Evolutionary conservation across 2,329 filamentous ascomycete species (phyloP), one percentile per base, ranked within the genome.

Genomic region (Verticillium isaacii): DNA sequence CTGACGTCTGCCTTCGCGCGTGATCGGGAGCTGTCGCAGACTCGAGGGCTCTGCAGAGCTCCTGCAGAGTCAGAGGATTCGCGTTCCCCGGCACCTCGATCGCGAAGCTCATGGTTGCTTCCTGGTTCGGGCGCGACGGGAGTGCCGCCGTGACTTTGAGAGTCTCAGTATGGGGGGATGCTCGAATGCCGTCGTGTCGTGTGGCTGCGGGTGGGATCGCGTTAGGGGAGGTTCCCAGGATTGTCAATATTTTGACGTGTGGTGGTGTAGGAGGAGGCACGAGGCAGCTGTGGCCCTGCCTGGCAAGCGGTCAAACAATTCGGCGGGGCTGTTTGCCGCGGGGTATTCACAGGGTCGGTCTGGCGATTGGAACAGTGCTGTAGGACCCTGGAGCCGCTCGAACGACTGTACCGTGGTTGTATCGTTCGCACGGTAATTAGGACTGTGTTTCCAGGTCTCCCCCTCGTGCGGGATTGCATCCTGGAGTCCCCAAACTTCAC

Each of bases 41-140:
- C 64, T 87, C 79, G 60, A 93, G 78, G 12, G 85, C 84, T 65
- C 85, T 84, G 70, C 85, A 87, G 32, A 93, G 82, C 71, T 88
- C 85, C 62, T 84, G 80, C 62, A 83, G 75, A 63, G 75, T 87
- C 65, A 93, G 79, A 60, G 90, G 90, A 67, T 83, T 92, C 55
- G 92, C 89, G 78, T 95, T 92, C 66, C 90, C 93, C 7, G 91
- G 85, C 63, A 92, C 87, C 78, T 96, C 92, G 71, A 96, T 87
- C 63, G 84, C 77, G 74, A 89, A 89, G 72, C 81, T 85, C 89
- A 92, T 92, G 70, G 63, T 72, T 62, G 39, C 62, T 56, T 19
- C 25, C 25, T 32, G 29, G 54, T 56, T 34, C 54, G 54, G 14
- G 54, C n/a, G 19, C 45, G 45, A 52, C 45, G 19, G 29, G 11